Evolutionary conservation across 495 filamentous ascomycete species (phyloP).

Genomic region (Pseudomonodictys pantanalensis): DNA sequence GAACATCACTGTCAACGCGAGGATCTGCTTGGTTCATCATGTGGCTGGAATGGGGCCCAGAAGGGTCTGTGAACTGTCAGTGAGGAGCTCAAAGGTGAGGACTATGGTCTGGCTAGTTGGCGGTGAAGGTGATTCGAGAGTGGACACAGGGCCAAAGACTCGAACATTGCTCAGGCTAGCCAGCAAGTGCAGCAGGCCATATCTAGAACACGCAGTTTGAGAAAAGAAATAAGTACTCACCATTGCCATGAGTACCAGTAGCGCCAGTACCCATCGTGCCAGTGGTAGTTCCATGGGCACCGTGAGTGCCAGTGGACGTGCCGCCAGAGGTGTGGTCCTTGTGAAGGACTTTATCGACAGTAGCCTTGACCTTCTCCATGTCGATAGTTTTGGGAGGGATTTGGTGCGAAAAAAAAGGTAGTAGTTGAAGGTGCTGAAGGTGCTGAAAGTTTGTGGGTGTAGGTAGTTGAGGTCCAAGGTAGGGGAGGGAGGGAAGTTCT

Average conservation of each 20-base stretch:
- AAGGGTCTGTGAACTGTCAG: slow-evolving; percentile 3
- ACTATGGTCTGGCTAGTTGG: background rate
- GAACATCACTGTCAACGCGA: slow-evolving; percentile 47
- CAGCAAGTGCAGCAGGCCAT: too few relatives aligned
- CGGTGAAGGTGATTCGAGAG: too few relatives aligned
- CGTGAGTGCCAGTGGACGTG: too few relatives aligned
- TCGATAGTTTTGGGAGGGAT: background rate
- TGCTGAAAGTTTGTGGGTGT: background rate
- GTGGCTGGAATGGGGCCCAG: slow-evolving; percentile 3
- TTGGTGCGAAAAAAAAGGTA: background rate
- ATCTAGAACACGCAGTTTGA: too few relatives aligned
- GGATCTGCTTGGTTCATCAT: slow-evolving; percentile 36
- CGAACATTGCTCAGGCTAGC: too few relatives aligned
- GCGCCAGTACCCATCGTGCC: slow-evolving; percentile 4
- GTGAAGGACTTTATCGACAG: slow-evolving; percentile 28
- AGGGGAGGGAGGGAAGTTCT: slow-evolving; percentile 1
- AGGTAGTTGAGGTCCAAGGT: background rate
- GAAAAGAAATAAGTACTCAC: too few relatives aligned
- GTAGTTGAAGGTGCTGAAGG: background rate
- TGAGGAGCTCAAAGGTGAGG: too few relatives aligned
- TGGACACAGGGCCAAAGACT: too few relatives aligned
- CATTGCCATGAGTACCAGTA: slow-evolving; percentile 11
- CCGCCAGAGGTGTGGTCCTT: slow-evolving; percentile 19
- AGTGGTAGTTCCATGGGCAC: slow-evolving; percentile 6
- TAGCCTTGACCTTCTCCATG: slow-evolving; percentile 33